Base-by-base conservation (phyloP, 1,139 yeast species). In the Saccharomycopsis hybrid region DNA sequence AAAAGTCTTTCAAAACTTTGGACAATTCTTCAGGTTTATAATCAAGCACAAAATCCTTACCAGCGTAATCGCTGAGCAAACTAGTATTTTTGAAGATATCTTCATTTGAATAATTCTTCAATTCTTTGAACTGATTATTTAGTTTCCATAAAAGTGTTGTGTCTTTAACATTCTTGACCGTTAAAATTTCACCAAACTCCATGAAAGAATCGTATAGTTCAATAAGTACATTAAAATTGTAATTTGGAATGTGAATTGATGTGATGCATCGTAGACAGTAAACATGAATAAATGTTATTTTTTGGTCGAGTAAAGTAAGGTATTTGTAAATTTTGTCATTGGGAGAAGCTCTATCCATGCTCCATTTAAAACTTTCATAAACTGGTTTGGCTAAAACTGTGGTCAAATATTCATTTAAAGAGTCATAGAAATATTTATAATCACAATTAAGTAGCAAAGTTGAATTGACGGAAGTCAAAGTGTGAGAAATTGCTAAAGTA, bases 91-190 rank as follows among this genome's bases (percentile, higher is more conserved):
- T 45, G 28, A 39, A 33, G 7, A 44, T 28, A 25, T 44, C 47
- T 8, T 18, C 33, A 30, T 25, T 39, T 30, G 28, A 27, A 27
- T 39, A 40, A 18, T 11, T 7, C 25, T 39, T 38, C 44, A 45
- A 32, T 9, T 39, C 48, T n/a, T 45, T 32, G 18, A 39, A 40
- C 37, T 39, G 48, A 9, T 40, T 40, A 5, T 40, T 13, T n/a
- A 36, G 5, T 36, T 36, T 36, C 39, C 39, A 36, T 18, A 18
- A 18, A 18, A n/a, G 36, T 13, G 18, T 18, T 18, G 18, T 18
- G 18, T 18, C 18, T 18, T 18, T 18, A 18, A 18, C 18, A 18
- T 18, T 18, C 18, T 18, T 18, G 18, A 18, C 18, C 5, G 37
- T 9, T 29, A 30, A 11, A 5, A 31, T 32, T 11, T 37, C 37